Evolutionary conservation across 139 green algal species (phyloP).

Genomic region (Astrephomene gubernaculifera): DNA sequence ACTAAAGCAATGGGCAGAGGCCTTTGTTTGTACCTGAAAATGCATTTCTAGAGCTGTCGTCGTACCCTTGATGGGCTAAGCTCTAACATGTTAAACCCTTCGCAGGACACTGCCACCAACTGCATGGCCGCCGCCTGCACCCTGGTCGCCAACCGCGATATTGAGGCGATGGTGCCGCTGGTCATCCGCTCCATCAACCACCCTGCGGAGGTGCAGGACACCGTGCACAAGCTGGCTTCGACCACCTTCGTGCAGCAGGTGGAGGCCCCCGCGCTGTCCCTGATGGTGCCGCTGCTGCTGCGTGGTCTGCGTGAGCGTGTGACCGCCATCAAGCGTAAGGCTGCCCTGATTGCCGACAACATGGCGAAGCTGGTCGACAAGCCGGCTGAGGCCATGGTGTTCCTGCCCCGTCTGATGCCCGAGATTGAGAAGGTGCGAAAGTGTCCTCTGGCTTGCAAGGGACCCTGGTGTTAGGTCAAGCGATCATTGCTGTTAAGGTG

Average conservation of each 20-base stretch:
- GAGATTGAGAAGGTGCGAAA: slow-evolving; percentile 72
- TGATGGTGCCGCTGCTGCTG: slow-evolving; percentile 92
- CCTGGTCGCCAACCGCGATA: slow-evolving; percentile 87
- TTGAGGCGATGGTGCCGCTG: slow-evolving; percentile 88
- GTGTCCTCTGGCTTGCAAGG: not conserved
- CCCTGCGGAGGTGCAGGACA: slow-evolving; percentile 80
- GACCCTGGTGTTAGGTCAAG: not conserved
- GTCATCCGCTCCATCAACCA: slow-evolving; percentile 86
- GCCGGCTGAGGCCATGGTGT: slow-evolving; percentile 83
- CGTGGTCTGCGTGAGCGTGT: slow-evolving; percentile 87
- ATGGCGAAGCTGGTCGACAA: slow-evolving; percentile 96
- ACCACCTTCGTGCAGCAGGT: slow-evolving; percentile 93
- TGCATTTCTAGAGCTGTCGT: no score
- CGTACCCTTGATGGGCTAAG: no score
- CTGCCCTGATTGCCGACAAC: slow-evolving; percentile 91
- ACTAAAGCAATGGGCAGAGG: no score
- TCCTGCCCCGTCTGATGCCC: slow-evolving; percentile 88
- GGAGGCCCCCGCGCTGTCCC: slow-evolving; percentile 83
- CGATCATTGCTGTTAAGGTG: no score
- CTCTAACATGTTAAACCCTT: no score
- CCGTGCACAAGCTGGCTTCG: slow-evolving; percentile 91
- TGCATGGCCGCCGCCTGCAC: slow-evolving; percentile 49
- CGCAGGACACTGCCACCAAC: slow-evolving; percentile 43
- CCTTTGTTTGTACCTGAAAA: no score
- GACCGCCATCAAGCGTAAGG: slow-evolving; percentile 93